These are phyloP conservation scores for Tetracentron sinense DNA, from an alignment of 164 flowering plant species.

Conservation along the genomic window DNA sequence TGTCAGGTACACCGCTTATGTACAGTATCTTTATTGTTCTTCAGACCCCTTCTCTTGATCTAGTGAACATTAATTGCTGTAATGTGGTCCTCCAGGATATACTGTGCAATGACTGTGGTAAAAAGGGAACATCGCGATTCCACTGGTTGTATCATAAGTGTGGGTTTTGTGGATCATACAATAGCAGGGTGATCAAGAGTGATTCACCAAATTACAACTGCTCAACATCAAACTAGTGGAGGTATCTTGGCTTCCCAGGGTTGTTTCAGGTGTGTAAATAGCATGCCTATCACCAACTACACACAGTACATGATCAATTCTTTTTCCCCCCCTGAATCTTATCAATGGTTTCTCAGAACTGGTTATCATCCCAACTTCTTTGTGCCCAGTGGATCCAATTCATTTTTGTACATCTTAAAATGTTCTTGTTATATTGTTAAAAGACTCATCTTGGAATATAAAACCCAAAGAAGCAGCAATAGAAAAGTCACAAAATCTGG, in stretches of 20 bases:
- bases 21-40: background rate
- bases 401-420: no score
- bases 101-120: constrained; percentile 82
- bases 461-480: no score
- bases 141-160: constrained; percentile 95
- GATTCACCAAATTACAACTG: constrained; percentile 31
- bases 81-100: constrained; percentile 52
- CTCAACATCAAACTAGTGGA: constrained; percentile 19
- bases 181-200: constrained; percentile 67
- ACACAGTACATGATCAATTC: constrained; percentile 18
- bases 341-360: no score
- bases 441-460: no score
- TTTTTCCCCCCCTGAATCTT: no score
- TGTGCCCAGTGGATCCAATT: no score
- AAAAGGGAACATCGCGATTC: constrained; percentile 65
- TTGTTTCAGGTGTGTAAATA: constrained; percentile 18
- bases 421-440: no score
- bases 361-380: no score
- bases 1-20: constrained; percentile 51
- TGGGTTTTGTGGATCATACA: constrained; percentile 75
- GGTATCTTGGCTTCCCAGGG: background rate
- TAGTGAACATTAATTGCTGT: background rate
- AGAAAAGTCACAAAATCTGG: no score
- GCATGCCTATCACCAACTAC: constrained; percentile 5
- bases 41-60: no score